Evolutionary conservation across 2,329 filamentous ascomycete genomes (phyloP).

Genomic region (Neofusicoccum kwambonambiense): DNA sequence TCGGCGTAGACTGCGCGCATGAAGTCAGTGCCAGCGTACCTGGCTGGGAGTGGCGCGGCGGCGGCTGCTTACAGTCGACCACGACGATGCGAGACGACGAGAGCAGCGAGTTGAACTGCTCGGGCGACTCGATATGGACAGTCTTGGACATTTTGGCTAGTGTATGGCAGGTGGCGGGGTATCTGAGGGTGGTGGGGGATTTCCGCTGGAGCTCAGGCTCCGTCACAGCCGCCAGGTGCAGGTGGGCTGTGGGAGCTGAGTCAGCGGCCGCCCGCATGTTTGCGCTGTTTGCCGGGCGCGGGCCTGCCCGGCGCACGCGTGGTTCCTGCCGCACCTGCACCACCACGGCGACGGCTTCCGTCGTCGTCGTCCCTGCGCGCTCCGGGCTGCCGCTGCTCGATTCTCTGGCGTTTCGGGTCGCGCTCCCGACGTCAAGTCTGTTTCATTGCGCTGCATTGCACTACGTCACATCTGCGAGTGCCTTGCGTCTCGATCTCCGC

Average conservation of each 20-base stretch:
- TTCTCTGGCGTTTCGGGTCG: neutral
- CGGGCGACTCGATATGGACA: conserved; percentile 44
- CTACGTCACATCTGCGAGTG: neutral
- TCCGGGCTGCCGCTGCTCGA: neutral
- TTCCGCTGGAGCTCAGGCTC: neutral
- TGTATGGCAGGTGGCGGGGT: conserved; percentile 8
- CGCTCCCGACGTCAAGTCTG: neutral
- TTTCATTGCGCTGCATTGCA: neutral
- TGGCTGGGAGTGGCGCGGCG: conserved; percentile 21
- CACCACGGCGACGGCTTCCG: neutral
- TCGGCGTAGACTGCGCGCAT: conserved; percentile 72
- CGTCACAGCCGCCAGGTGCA: neutral
- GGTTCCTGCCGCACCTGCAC: neutral
- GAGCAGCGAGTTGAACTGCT: conserved; percentile 57
- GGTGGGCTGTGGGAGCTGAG: neutral
- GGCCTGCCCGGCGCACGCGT: neutral
- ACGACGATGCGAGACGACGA: conserved; percentile 76
- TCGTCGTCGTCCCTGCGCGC: neutral
- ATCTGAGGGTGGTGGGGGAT: conserved; percentile 1
- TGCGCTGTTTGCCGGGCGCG: neutral
- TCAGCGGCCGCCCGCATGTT: neutral
- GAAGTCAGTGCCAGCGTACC: conserved; percentile 19
- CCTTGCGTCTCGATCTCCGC: neutral
- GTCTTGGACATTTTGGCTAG: conserved; percentile 43
- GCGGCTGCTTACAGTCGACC: conserved; percentile 71